Evolutionary conservation across 148 eudicot species (phyloP).

Genomic region (Fagopyrum homotropicum): DNA sequence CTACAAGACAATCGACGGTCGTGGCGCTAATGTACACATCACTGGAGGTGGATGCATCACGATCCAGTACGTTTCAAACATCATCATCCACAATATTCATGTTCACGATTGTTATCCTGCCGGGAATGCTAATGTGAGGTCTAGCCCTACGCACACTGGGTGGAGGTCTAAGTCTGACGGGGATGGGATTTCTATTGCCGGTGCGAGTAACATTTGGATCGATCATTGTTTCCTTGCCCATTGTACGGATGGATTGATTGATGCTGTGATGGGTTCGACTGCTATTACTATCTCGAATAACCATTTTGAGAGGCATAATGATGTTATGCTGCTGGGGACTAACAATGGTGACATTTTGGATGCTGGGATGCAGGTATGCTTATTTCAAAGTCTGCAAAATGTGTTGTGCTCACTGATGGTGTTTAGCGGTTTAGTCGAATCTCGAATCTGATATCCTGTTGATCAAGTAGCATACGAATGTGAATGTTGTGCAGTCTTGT

Average conservation of each 20-base stretch:
- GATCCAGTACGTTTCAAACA: conserved; percentile 42
- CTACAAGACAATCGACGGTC: conserved; percentile 53
- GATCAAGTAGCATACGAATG: neutral
- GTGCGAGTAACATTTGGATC: conserved; percentile 35
- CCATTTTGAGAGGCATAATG: conserved; percentile 40
- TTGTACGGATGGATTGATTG: conserved; percentile 47
- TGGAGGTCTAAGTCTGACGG: conserved; percentile 38
- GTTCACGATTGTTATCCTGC: conserved; percentile 42
- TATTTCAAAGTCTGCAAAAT: neutral
- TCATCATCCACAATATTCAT: conserved; percentile 52
- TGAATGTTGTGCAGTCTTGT: neutral
- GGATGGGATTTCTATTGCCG: conserved; percentile 43
- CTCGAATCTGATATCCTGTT: neutral
- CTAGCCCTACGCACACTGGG: conserved; percentile 44
- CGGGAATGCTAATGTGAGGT: conserved; percentile 32
- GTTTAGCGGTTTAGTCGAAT: neutral
- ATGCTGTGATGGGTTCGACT: conserved; percentile 43
- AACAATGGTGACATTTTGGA: conserved; percentile 37
- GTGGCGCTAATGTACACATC: conserved; percentile 45
- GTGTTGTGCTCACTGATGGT: neutral
- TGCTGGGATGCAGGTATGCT: conserved; percentile 42
- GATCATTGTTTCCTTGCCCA: conserved; percentile 39
- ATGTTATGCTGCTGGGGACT: conserved; percentile 51
- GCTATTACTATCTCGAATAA: conserved; percentile 44
- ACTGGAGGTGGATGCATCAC: conserved; percentile 68